These are phyloP conservation scores for Solanum microdontum DNA, from an alignment of 257 asterid genomes.

Conservation along the genomic window DNA sequence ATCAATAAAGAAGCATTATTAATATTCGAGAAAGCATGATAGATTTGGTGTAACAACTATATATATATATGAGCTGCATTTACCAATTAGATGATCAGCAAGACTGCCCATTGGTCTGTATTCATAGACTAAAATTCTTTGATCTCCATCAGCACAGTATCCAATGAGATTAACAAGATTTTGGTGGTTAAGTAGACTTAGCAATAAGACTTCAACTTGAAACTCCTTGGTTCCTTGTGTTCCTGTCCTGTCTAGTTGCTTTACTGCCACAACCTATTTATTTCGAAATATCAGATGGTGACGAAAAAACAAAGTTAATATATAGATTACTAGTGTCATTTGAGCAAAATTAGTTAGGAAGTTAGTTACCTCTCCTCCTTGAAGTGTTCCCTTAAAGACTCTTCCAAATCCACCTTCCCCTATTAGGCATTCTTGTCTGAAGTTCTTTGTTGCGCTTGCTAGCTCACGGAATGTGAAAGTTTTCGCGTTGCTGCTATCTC, in stretches of 20 bases:
- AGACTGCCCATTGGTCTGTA: slow-evolving; percentile 59
- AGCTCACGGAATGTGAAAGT: slow-evolving; percentile 86
- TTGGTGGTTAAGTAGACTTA: slow-evolving; percentile 68
- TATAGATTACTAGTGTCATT: background rate
- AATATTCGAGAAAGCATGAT: background rate
- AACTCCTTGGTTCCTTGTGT: slow-evolving; percentile 64
- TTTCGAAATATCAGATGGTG: background rate
- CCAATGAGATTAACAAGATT: slow-evolving; percentile 69
- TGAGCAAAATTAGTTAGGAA: no score
- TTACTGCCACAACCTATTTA: slow-evolving; percentile 57
- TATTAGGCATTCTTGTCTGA: slow-evolving; percentile 56
- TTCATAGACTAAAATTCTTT: slow-evolving; percentile 81
- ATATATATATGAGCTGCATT: background rate
- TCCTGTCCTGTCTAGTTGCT: slow-evolving; percentile 80
- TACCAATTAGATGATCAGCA: slow-evolving; percentile 54
- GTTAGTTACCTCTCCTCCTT: slow-evolving; percentile 48
- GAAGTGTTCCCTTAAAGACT: slow-evolving; percentile 60
- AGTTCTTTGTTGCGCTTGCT: slow-evolving; percentile 84
- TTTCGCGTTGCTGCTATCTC: slow-evolving; percentile 17
- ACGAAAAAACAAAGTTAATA: background rate
- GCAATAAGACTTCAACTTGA: slow-evolving; percentile 40
- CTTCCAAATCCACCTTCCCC: slow-evolving; percentile 85
- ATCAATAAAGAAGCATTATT: background rate
- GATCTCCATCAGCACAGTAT: slow-evolving; percentile 97
- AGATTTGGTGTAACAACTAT: background rate